A percentile compares a stretch with the other conserved stretches of the same genome.
Conservation (phyloP, 129 eudicot genomes). For the carrot (Daucus carota) region DNA sequence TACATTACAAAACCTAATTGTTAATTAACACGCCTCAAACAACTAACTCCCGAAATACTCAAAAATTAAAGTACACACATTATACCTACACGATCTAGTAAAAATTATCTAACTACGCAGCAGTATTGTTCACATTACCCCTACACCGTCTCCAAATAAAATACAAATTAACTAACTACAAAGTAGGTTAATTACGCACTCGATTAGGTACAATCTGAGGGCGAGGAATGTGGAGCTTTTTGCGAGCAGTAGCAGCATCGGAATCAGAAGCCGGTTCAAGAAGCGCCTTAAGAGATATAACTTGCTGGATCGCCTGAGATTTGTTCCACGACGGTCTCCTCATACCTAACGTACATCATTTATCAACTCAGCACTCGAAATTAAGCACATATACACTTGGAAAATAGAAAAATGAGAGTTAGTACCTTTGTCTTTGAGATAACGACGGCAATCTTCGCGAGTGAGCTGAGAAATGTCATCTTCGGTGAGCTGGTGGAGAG, state of each 20-base stretch:
- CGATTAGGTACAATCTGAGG: constrained; percentile 24
- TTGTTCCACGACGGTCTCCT: constrained; percentile 98
- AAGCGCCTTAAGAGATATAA: constrained; percentile 78
- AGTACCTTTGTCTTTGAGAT: constrained; percentile 93
- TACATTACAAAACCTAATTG: constrained; percentile 23
- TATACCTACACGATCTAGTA: neutral
- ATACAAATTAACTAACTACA: neutral
- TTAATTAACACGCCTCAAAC: constrained; percentile 6
- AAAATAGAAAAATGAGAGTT: neutral
- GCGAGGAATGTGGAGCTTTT: constrained; percentile 36
- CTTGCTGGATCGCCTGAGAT: constrained; percentile 99
- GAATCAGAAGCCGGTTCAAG: constrained; percentile 63
- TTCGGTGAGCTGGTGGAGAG: constrained; percentile 80
- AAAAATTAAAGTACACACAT: neutral
- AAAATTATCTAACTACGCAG: neutral
- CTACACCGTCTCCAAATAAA: neutral
- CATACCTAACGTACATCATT: constrained; percentile 52
- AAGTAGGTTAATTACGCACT: constrained; percentile 18
- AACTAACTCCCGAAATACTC: neutral
- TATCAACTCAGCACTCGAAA: neutral
- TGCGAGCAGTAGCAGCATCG: constrained; percentile 26
- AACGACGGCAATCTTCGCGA: constrained; percentile 97
- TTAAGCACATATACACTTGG: neutral
- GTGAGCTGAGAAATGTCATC: constrained; percentile 97
- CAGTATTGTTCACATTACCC: neutral